Base-by-base conservation (phyloP, 805 yeast genomes). In the Lipomyces oligophaga region DNA sequence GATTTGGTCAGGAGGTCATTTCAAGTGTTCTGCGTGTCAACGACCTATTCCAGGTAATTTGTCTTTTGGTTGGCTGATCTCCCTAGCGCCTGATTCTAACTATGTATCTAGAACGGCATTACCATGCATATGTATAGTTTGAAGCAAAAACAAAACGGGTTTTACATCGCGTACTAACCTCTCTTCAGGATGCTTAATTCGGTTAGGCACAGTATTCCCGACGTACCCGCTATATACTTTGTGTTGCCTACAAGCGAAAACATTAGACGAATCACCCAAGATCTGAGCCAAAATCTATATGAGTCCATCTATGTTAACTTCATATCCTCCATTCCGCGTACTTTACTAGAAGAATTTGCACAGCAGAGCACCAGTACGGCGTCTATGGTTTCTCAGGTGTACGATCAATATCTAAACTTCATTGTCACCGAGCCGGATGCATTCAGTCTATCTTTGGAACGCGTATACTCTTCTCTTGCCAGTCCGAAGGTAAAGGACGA, bases 181-280 rank as follows among this genome's bases (percentile, higher is more conserved):
- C 18, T 5, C 10, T 1, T 6, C 38, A 45, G 56, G 54, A 67
- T 84, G 40, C 79, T 90, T 44, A 72, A 73, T 45, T 73, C 87
- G 38, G 78, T 76, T 47, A 73, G 98, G 52, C 78, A 89, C n/a
- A 76, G 90, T 1, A 73, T 93, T 41, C 89, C 95, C 1, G 98
- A 93, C 60, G 97, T 90, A 11, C 97, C 97, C 0, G 97, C 80
- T 3, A 78, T 93, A 37, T 93, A 93, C 67, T 90, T 93, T 59
- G 83, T 93, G 27, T 83, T 84, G 47, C 97, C 98, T 4, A 84
- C 93, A 0, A 70, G 75, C 22, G 90, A 78, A 38, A 93, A 93
- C 62, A 72, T 93, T 34, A 68, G 76, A 25, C 62, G 67, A 26
- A 84, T 93, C 30, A 35, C 57, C 8, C 74, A 77, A 40, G 98